phyloP scores from a whole-genome alignment of 2,329 filamentous ascomycete species.

The Fusarium sulawesiense region DNA sequence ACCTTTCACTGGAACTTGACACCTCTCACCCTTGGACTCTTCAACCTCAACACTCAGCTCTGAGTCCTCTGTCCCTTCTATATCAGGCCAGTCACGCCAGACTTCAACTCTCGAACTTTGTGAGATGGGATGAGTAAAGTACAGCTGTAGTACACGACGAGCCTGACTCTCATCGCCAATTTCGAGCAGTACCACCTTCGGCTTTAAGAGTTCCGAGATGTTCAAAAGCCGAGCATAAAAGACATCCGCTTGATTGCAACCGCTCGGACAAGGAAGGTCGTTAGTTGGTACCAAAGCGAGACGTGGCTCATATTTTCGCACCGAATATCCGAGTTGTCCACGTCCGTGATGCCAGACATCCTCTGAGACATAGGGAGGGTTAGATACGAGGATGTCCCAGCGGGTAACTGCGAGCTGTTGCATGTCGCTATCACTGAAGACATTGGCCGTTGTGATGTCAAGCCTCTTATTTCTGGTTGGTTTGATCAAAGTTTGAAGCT shows the following conservation, averaged over 20 bases:
- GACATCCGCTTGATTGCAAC: conserved; percentile 58
- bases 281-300: conserved; percentile 75
- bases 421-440: conserved; percentile 60
- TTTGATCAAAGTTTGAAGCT: conserved; percentile 40
- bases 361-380: conserved; percentile 90
- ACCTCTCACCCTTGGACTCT: conserved; percentile 13
- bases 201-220: conserved; percentile 60
- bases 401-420: conserved; percentile 31
- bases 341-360: conserved; percentile 53
- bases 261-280: conserved; percentile 44
- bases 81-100: conserved; percentile 76
- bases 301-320: conserved; percentile 83
- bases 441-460: conserved; percentile 60
- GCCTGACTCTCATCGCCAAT: conserved; percentile 78
- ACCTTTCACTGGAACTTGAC: conserved; percentile 56
- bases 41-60: conserved; percentile 40
- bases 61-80: conserved; percentile 48
- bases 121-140: conserved; percentile 46
- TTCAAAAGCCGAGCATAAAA: conserved; percentile 77
- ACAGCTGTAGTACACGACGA: conserved; percentile 67
- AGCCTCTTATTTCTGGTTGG: conserved; percentile 47
- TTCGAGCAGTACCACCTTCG: conserved; percentile 74
- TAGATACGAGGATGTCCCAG: conserved; percentile 80
- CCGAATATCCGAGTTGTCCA: conserved; percentile 72
- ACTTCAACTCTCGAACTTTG: conserved; percentile 65